Base-by-base conservation (phyloP, 2,329 filamentous ascomycete genomes). In the Colletotrichum tofieldiae region DNA sequence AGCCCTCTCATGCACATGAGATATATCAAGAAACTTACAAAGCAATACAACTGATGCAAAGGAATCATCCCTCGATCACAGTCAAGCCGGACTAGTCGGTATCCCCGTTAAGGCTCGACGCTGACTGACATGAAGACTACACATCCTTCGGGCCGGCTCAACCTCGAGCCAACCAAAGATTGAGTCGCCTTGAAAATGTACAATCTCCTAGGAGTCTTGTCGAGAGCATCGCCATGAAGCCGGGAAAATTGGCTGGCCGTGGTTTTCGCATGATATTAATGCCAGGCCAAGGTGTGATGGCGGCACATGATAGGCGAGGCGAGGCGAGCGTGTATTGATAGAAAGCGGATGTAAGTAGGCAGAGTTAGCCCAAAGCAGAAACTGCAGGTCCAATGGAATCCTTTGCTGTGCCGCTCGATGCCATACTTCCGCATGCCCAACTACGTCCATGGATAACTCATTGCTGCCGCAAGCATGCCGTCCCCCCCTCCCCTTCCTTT, bases 21-120 rank as follows among this genome's bases (percentile, higher is more conserved):
- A 51, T 62, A 62, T 51, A 62, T 62, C 59, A 37, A 62, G 59
- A 23, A 39, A 49, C 59, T 62, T 51, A 62, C 59, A 51, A 62
- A 62, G 35, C 59, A 62, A 18, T 1, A 49, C 59, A n/a, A 23
- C 14, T 4, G 58, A 43, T 18, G 14, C 5, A 61, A 47, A 61
- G 12, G 43, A 35, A 47, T 23, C 16, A 12, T 29, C 26, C 23
- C 39, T 59, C 45, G 39, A 39, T 11, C 29, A 18, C 20, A 32
- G 32, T 23, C 43, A 37, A 49, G n/a, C 11, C 9, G 29, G n/a
- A 29, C 29, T 32, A 49, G n/a, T 29, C 59, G 14, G 7, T 35
- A 35, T 37, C n/a, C 43, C 14, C 20, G 41, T 35, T 32, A 37
- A 9, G 20, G 49, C 37, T 61, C n/a, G n/a, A 51, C 8, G 23